Evolutionary conservation across 306 rosid species (phyloP).

Genomic region (Prunus kanzakura): DNA sequence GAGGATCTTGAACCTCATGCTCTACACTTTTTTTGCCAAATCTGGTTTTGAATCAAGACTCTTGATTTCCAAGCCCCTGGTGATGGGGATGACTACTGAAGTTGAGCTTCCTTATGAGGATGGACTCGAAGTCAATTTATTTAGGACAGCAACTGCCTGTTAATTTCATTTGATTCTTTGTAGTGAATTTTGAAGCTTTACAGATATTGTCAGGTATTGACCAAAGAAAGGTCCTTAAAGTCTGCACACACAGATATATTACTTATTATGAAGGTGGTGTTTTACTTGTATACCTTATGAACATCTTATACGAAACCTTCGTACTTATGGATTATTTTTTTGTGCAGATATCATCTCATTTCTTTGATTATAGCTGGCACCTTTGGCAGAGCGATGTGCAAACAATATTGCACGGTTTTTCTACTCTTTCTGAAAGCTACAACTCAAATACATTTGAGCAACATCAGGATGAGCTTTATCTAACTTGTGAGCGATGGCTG

Average conservation of each 20-base stretch:
- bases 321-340: conserved; percentile 25
- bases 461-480: conserved; percentile 65
- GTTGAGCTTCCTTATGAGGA: background rate
- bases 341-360: conserved; percentile 86
- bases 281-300: background rate
- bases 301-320: background rate
- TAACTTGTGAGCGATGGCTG: conserved; percentile 93
- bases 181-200: background rate
- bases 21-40: background rate
- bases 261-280: background rate
- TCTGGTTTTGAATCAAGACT: background rate
- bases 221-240: no score
- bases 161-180: background rate
- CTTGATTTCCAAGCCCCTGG: no score
- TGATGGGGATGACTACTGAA: no score
- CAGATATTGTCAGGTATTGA: background rate
- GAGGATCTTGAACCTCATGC: background rate
- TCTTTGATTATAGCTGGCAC: conserved; percentile 92
- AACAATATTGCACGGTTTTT: conserved; percentile 72
- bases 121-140: background rate
- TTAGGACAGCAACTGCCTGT: background rate
- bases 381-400: conserved; percentile 95
- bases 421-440: conserved; percentile 61
- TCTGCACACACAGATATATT: background rate
- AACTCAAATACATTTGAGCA: conserved; percentile 61